Base-by-base conservation (phyloP, 2,329 filamentous ascomycete genomes). In the Ophiosphaerella korrae region DNA sequence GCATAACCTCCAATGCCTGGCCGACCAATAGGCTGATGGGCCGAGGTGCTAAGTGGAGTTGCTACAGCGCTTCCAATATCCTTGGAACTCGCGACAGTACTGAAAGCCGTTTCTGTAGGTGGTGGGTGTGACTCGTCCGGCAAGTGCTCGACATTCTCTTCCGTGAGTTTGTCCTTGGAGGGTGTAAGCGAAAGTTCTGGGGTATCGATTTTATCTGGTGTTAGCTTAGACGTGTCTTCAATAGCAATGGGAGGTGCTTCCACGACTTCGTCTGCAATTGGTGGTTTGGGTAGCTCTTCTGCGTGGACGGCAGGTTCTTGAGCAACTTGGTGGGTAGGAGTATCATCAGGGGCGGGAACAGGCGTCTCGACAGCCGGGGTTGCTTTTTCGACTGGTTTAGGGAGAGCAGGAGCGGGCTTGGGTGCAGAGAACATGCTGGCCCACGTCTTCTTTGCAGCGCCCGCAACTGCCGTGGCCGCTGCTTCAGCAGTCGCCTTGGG, bases 131-230 rank as follows among this genome's bases (percentile, higher is more conserved):
- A 96, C 48, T 82, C 83, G 76, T 97, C 92, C 59, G 87, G 88
- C 63, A 97, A 82, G 76, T 93, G 90, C 73, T 96, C 92, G 50
- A 97, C 88, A 75, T 97, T 97, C 64, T 87, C 88, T 77, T 93
- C 87, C 24, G 93, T 97, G 60, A 97, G 83, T 67, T 92, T 86
- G 72, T 92, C 90, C 75, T 89, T 88, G 21, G 90, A 84, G 13
- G 89, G 88, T 41, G 83, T 82, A 39, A 93, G 75, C 13, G 58
- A 58, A 16, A 63, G 42, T 41, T 82, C 78, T 43, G 81, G 74
- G 63, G 82, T 82, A 46, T 78, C 73, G 47, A 73, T 67, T 26
- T 76, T 72, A 4, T 76, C 67, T 62, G 54, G 74, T 53, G 49
- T 72, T 45, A 50, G 50, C 50, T 65, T 64, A 24, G 63, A 48